Percentiles rank a stretch among this genome's conserved stretches.
phyloP scores from a whole-genome alignment of 2,329 filamentous ascomycete species.

The Calonectria hawksworthii region DNA sequence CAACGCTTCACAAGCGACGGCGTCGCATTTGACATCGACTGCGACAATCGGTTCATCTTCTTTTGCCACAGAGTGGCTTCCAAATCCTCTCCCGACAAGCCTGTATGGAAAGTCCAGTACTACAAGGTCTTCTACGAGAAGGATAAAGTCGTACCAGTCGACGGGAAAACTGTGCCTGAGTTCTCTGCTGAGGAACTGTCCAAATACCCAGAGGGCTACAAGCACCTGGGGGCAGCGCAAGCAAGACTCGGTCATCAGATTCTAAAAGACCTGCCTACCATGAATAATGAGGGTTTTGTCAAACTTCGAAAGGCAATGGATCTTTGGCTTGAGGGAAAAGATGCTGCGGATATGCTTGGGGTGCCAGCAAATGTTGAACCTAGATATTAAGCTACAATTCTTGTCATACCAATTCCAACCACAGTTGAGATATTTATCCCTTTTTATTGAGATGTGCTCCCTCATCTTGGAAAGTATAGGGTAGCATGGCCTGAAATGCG shows the following conservation, averaged over 20 bases:
- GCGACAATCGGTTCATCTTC: slow-evolving; percentile 65
- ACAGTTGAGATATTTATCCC: no score
- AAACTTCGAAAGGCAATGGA: slow-evolving; percentile 8
- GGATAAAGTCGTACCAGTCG: slow-evolving; percentile 62
- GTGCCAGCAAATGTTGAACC: background rate
- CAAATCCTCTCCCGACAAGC: background rate
- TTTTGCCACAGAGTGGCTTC: slow-evolving; percentile 52
- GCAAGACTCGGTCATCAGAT: slow-evolving; percentile 60
- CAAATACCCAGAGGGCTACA: slow-evolving; percentile 60
- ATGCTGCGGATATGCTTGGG: background rate
- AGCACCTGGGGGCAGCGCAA: slow-evolving; percentile 62
- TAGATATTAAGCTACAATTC: background rate
- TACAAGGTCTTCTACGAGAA: slow-evolving; percentile 66
- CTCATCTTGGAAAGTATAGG: no score
- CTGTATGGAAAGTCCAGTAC: slow-evolving; percentile 57
- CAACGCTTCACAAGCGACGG: slow-evolving; percentile 57
- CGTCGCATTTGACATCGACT: slow-evolving; percentile 62
- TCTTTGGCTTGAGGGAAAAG: slow-evolving; percentile 4
- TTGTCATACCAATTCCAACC: background rate
- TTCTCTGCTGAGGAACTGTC: slow-evolving; percentile 56
- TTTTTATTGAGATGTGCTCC: no score
- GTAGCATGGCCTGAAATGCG: background rate
- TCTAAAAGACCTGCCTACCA: slow-evolving; percentile 4
- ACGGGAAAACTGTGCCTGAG: slow-evolving; percentile 55
- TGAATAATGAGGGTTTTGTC: slow-evolving; percentile 4